These are phyloP conservation scores for Kandelia obovata DNA, from an alignment of 345 rosid species.

Conservation along the genomic window DNA sequence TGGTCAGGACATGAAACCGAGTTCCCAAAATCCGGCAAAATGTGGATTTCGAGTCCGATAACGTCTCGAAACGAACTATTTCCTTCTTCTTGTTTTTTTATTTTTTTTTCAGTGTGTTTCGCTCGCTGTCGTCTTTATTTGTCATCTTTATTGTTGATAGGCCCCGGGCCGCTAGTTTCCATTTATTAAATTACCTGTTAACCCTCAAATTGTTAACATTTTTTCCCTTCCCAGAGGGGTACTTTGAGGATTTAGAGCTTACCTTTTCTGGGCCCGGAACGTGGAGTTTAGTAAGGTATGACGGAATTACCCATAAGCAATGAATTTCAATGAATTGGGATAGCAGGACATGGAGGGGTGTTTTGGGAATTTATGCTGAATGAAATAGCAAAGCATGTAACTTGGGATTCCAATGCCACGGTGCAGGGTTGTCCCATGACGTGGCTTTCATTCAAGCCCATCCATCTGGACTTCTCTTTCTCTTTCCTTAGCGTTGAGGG, in stretches of 20 bases:
- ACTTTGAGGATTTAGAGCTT: background rate
- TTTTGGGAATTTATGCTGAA: slow-evolving; percentile 4
- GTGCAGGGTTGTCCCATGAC: slow-evolving; percentile 35
- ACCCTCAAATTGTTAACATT: slow-evolving; percentile 8
- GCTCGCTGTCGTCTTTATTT: slow-evolving; percentile 20
- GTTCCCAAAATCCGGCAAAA: slow-evolving; percentile 65
- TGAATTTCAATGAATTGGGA: background rate
- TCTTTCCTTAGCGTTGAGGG: background rate
- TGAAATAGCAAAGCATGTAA: background rate
- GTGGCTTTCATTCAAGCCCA: slow-evolving; percentile 17
- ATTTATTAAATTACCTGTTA: slow-evolving; percentile 10
- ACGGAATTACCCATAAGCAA: background rate
- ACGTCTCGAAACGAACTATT: slow-evolving; percentile 57
- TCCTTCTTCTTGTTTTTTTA: slow-evolving; percentile 11
- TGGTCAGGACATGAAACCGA: slow-evolving; percentile 58
- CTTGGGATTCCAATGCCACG: slow-evolving; percentile 25
- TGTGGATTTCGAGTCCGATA: slow-evolving; percentile 71
- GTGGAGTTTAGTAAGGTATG: background rate
- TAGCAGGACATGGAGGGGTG: slow-evolving; percentile 1
- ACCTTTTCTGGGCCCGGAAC: background rate
- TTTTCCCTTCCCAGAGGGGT: background rate
- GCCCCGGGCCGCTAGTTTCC: slow-evolving; percentile 23
- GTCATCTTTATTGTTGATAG: background rate
- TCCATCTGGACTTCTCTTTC: background rate
- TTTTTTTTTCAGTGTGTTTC: slow-evolving; percentile 22